A percentile compares a stretch with the other conserved stretches of the same genome.
Conservation (phyloP, 176 grass and related monocot genomes). For the Ensete ventricosum region DNA sequence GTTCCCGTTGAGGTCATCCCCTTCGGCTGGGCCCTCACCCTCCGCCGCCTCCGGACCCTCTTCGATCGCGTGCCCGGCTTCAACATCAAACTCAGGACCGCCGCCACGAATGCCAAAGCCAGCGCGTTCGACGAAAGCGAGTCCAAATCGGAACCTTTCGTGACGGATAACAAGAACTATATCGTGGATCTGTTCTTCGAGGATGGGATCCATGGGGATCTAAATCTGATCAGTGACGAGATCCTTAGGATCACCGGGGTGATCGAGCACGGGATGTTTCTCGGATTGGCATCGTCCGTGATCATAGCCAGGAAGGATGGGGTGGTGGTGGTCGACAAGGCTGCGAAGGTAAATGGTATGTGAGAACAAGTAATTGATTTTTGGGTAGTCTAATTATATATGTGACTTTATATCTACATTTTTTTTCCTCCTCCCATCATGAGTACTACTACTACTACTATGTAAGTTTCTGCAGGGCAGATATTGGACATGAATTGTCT, state of each 20-base stretch:
- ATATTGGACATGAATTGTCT: too few species aligned
- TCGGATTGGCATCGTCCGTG: constrained; percentile 7
- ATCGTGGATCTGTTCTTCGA: constrained; percentile 11
- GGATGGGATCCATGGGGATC: constrained; percentile 4
- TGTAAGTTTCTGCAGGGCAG: too few species aligned
- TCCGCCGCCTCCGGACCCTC: constrained; percentile 1
- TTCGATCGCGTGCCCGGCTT: constrained; percentile 1
- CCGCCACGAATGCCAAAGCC: constrained; percentile 2
- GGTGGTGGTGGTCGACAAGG: background rate
- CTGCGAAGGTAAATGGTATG: background rate
- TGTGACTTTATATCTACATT: background rate
- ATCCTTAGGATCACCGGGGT: constrained; percentile 6
- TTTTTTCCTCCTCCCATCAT: too few species aligned
- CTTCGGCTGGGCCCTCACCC: constrained; percentile 14
- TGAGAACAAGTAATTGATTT: background rate
- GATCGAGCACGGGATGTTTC: constrained; percentile 10
- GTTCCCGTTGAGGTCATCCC: constrained; percentile 10
- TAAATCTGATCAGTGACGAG: background rate
- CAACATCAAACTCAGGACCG: constrained; percentile 1
- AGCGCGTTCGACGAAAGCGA: background rate
- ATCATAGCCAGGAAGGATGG: constrained; percentile 8
- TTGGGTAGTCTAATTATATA: background rate
- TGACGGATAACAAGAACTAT: constrained; percentile 10
- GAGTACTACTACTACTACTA: too few species aligned
- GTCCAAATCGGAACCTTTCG: background rate